These are phyloP conservation scores for Aspergillus sp. DNA, from an alignment of 2,329 filamentous ascomycete genomes.

Conservation along the genomic window DNA sequence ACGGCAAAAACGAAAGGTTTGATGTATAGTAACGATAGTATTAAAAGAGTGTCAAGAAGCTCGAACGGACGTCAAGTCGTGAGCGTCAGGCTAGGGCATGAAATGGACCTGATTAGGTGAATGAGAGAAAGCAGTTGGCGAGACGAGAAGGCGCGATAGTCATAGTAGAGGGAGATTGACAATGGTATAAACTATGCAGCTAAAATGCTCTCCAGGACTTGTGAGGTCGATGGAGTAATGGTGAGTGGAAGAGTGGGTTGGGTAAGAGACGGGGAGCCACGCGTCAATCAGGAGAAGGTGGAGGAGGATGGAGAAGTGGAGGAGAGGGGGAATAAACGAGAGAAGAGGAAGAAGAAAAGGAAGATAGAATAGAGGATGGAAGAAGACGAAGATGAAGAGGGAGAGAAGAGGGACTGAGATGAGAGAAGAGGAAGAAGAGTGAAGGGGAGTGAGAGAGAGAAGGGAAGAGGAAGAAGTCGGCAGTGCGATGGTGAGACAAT, in stretches of 20 bases:
- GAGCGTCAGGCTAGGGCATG: conserved; percentile 23
- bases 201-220: too few species aligned
- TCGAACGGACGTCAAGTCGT: conserved; percentile 30
- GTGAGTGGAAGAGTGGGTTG: neutral
- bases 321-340: neutral
- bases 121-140: conserved; percentile 12
- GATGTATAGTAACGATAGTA: neutral
- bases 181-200: neutral
- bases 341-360: conserved; percentile 1
- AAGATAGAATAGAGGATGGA: conserved; percentile 2
- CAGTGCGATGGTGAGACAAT: neutral
- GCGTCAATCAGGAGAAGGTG: conserved; percentile 10
- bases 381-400: conserved; percentile 2
- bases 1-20: conserved; percentile 12
- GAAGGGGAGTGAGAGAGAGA: conserved; percentile 2
- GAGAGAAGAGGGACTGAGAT: conserved; percentile 2
- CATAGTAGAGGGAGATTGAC: conserved; percentile 13
- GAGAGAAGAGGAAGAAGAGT: conserved; percentile 1
- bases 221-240: neutral
- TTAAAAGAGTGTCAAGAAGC: conserved; percentile 13
- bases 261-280: conserved; percentile 6
- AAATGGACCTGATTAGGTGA: conserved; percentile 6
- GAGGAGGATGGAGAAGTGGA: neutral
- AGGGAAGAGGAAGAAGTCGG: neutral
- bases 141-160: conserved; percentile 10